Base-by-base conservation (phyloP, 2,329 filamentous ascomycete genomes). In the Cercospora sesami region DNA sequence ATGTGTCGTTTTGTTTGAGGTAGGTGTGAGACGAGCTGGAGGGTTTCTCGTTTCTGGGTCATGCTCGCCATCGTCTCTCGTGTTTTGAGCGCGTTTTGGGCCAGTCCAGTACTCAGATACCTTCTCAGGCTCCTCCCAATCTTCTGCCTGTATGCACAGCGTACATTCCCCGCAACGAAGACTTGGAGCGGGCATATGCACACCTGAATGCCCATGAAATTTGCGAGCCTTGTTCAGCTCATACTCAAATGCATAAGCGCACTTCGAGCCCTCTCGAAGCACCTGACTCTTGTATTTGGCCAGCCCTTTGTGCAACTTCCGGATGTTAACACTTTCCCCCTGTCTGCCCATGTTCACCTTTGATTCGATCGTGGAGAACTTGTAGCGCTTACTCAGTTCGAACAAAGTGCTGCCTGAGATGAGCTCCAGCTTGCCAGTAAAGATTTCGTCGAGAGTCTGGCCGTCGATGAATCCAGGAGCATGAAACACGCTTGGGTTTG, bases 361-460 rank as follows among this genome's bases (percentile, higher is more conserved):
- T 12, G 60, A 30, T 9, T 45, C 39, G 53, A 68, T 62, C 3
- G 36, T 39, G 7, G 57, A 21, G 6, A 65, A 53, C 26, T 58
- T 68, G 23, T 65, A 68, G 2, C 55, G 48, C 26, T 68, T 65
- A 3, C 53, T 59, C 30, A 68, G 42, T 8, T 63, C 53, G 12
- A 61, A 62, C 31, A 68, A 23, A 4, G 39, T 65, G 8, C 39
- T 31, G 59, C 57, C 63, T 16, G 51, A 33, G 18, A 68, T 53
- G 16, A 57, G 66, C 4, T 62, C 30, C 2, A 53, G n/a, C 9
- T 65, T 63, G 14, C 58, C 63, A 1, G 62, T 55, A 8, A 68
- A 68, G 14, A 68, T 68, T 36, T 68, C 66, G 21, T 62, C 62
- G 4, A 63, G 28, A 16, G 28, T 63, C 9, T 28, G 23, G 30